A percentile compares a stretch with the other conserved stretches of the same genome.
phyloP scores from a whole-genome alignment of 345 rosid genomes.

The Pistacia vera region DNA sequence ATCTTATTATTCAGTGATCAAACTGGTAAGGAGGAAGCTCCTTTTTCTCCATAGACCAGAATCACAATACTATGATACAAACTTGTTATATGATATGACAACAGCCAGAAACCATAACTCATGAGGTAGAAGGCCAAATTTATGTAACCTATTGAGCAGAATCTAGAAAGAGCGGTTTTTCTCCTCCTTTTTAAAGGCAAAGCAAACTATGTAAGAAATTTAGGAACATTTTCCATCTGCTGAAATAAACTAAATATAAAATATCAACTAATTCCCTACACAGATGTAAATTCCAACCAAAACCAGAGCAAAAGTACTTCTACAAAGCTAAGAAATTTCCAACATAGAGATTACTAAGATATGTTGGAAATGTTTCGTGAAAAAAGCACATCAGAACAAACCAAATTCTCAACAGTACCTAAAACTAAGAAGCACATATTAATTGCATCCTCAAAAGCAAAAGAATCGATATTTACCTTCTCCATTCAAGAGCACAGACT shows the following conservation, averaged over 20 bases:
- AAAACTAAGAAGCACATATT: background rate
- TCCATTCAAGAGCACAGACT: constrained; percentile 53
- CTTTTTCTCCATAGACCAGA: background rate
- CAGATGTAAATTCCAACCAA: background rate
- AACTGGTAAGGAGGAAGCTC: background rate
- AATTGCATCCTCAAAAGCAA: too few species aligned
- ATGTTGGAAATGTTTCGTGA: background rate
- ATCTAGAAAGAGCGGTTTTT: background rate
- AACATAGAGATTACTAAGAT: background rate
- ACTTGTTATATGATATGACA: background rate
- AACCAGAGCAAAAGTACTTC: background rate
- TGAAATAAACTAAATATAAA: background rate
- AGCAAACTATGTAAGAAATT: background rate
- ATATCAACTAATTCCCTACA: background rate
- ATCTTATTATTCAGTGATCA: background rate
- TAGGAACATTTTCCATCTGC: background rate
- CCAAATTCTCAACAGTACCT: background rate
- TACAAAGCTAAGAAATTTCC: background rate
- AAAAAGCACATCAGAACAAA: background rate
- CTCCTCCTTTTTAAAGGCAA: background rate
- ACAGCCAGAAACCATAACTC: background rate
- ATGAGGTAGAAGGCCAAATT: background rate
- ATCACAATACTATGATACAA: background rate
- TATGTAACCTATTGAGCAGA: background rate
- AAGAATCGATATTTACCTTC: constrained; percentile 38